Evolutionary conservation across 192 early-diverging fungal genomes (phyloP).

Genomic region (Coemansia sp.): DNA sequence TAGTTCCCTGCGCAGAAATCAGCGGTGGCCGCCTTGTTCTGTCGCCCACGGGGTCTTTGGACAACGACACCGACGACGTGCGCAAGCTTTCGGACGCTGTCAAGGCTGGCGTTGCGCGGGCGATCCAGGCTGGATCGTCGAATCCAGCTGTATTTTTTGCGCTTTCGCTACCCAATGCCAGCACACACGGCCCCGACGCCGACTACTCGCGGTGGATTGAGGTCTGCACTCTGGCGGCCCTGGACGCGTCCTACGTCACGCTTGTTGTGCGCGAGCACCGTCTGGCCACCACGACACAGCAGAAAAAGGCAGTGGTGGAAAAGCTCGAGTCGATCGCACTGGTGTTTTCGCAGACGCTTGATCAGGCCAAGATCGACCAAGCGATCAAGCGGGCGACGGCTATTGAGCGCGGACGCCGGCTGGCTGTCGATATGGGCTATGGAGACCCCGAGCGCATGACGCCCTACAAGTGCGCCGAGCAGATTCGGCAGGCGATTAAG

Average conservation of each 20-base stretch:
- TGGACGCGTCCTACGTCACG: constrained; percentile 74
- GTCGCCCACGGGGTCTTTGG: constrained; percentile 72
- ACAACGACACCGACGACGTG: constrained; percentile 80
- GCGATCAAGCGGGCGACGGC: constrained; percentile 61
- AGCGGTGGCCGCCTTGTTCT: constrained; percentile 68
- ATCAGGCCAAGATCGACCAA: constrained; percentile 18
- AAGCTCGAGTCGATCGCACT: constrained; percentile 64
- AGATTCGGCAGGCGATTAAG: constrained; percentile 67
- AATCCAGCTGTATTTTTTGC: constrained; percentile 65
- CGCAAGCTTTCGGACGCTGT: constrained; percentile 71
- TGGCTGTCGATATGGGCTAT: constrained; percentile 78
- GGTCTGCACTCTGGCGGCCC: constrained; percentile 69
- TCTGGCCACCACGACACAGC: constrained; percentile 20
- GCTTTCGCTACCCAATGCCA: constrained; percentile 44
- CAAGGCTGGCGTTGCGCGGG: constrained; percentile 64
- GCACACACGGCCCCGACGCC: constrained; percentile 27
- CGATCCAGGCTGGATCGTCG: constrained; percentile 63
- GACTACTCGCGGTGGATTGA: constrained; percentile 73
- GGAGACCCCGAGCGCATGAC: constrained; percentile 88
- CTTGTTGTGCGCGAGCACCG: constrained; percentile 78
- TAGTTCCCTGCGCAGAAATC: constrained; percentile 39
- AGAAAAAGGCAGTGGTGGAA: constrained; percentile 51
- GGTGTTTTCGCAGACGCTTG: constrained; percentile 36
- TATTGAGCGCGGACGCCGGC: constrained; percentile 72
- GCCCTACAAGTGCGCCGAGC: constrained; percentile 69